These are phyloP conservation scores for Exobasidium cylindrosporum DNA, from an alignment of 1,284 basidiomycete species.

Conservation along the genomic window DNA sequence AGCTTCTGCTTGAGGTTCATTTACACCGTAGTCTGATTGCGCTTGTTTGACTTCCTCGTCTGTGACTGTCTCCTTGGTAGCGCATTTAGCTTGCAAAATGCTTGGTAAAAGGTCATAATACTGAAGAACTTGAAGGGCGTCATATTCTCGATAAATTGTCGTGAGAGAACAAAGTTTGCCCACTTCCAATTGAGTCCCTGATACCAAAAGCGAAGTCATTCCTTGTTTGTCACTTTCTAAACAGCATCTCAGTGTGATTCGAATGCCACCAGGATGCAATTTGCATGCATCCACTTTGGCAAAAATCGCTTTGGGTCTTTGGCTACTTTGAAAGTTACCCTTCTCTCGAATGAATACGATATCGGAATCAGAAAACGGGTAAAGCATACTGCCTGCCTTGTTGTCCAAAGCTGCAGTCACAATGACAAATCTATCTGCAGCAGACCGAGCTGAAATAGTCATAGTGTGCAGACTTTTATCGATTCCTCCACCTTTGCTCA, in stretches of 20 bases:
- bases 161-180: conserved; percentile 83
- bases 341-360: conserved; percentile 62
- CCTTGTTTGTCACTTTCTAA: conserved; percentile 54
- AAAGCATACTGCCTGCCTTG: conserved; percentile 2
- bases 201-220: conserved; percentile 56
- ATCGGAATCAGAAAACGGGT: conserved; percentile 41
- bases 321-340: conserved; percentile 57
- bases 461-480: conserved; percentile 3
- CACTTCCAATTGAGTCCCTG: conserved; percentile 70
- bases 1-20: conserved; percentile 90
- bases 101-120: conserved; percentile 74
- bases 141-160: conserved; percentile 88
- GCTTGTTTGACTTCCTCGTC: conserved; percentile 59
- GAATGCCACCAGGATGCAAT: conserved; percentile 58
- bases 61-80: conserved; percentile 56
- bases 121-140: conserved; percentile 75
- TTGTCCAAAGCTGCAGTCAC: conserved; percentile 28
- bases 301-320: conserved; percentile 57
- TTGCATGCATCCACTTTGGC: conserved; percentile 76
- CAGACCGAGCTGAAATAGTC: conserved; percentile 31
- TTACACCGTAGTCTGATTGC: conserved; percentile 73
- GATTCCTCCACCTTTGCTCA: conserved; percentile 53
- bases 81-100: conserved; percentile 69
- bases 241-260: conserved; percentile 58
- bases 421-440: conserved; percentile 37